phyloP scores from a whole-genome alignment of 2,329 filamentous ascomycete genomes.

The Plenodomus tracheiphilus region DNA sequence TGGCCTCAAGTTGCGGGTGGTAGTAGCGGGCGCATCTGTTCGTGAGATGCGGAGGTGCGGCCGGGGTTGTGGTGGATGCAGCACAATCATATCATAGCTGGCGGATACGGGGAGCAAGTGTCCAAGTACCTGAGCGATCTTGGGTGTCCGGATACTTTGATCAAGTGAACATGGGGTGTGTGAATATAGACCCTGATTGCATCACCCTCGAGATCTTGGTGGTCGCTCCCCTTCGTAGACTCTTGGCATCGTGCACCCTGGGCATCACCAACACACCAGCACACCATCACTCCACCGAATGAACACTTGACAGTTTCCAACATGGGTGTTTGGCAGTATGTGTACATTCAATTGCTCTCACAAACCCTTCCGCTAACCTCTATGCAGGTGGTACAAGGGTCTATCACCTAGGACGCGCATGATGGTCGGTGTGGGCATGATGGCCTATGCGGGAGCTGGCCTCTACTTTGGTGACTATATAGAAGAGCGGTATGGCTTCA shows the following conservation, averaged over 20 bases:
- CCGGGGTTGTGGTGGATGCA: constrained; percentile 1
- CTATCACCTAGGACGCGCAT: constrained; percentile 72
- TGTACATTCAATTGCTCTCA: neutral
- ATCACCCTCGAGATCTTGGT: neutral
- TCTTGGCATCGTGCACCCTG: constrained; percentile 7
- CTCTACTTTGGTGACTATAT: constrained; percentile 73
- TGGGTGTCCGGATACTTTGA: too few relatives aligned
- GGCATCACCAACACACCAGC: constrained; percentile 1
- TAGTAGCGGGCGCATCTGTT: constrained; percentile 28
- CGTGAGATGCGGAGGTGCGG: constrained; percentile 19
- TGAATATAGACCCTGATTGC: neutral
- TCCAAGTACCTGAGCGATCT: too few relatives aligned
- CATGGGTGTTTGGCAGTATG: constrained; percentile 46
- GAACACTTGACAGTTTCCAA: constrained; percentile 5
- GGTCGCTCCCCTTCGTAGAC: neutral
- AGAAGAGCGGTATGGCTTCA: constrained; percentile 73
- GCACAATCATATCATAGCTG: constrained; percentile 8
- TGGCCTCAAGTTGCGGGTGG: constrained; percentile 21
- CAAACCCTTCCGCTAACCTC: constrained; percentile 3
- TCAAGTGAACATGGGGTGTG: too few relatives aligned
- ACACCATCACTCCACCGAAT: neutral
- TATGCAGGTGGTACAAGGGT: constrained; percentile 61
- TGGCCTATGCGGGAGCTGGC: constrained; percentile 75
- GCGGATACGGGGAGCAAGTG: neutral
- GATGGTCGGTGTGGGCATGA: constrained; percentile 71